Conservation (phyloP, 2,329 filamentous ascomycete genomes). For the Cytospora piceicola region DNA sequence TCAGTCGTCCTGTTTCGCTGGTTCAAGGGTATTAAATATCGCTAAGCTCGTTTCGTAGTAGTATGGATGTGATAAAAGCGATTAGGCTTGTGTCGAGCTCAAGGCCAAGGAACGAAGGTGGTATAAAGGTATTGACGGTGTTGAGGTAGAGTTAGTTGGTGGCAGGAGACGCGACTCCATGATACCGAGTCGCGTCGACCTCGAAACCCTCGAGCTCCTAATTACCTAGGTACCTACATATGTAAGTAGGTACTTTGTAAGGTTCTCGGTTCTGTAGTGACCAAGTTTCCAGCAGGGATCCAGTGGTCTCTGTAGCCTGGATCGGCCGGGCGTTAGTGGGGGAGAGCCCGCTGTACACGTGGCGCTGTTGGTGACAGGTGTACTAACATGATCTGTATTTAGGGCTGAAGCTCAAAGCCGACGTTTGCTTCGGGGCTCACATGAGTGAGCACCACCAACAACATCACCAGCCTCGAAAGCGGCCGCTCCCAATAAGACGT, state of each 20-base stretch:
- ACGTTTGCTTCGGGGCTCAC: too few species aligned
- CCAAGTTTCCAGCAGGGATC: neutral
- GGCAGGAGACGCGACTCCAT: neutral
- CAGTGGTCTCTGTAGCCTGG: neutral
- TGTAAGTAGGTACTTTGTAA: too few species aligned
- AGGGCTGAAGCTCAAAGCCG: neutral
- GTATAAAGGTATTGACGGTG: neutral
- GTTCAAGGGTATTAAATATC: neutral
- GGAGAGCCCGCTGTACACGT: neutral
- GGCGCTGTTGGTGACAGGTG: neutral
- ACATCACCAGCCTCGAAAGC: neutral
- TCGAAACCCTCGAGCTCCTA: too few species aligned
- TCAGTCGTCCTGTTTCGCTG: neutral
- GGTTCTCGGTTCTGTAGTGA: too few species aligned
- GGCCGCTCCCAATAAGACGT: constrained; percentile 4
- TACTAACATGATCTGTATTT: neutral
- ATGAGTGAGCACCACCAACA: neutral
- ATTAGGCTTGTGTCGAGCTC: neutral
- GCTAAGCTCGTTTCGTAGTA: neutral
- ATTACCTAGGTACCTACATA: too few species aligned
- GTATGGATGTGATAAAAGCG: neutral
- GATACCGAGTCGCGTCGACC: neutral
- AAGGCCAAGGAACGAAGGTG: neutral
- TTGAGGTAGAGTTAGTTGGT: neutral
- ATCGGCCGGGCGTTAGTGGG: constrained; percentile 1